Evolutionary conservation across 805 yeast genomes (phyloP).

Genomic region (Yamadazyma sp.): DNA sequence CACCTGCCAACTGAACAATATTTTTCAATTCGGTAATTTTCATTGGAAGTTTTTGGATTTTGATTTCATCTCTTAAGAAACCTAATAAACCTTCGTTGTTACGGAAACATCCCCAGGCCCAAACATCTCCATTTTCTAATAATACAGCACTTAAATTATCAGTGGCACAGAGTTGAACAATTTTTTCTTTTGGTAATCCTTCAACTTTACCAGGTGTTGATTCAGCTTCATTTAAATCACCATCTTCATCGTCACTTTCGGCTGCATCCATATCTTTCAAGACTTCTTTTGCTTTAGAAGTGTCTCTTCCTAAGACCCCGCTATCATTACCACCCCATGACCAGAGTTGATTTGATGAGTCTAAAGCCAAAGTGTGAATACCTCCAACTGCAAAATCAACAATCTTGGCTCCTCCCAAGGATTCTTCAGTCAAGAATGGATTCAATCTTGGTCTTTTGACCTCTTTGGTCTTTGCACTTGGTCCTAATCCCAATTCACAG

Average conservation of each 20-base stretch:
- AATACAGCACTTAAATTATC: conserved; percentile 86
- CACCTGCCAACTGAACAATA: conserved; percentile 81
- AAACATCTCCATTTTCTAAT: conserved; percentile 79
- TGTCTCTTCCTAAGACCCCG: conserved; percentile 86
- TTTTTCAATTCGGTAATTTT: conserved; percentile 59
- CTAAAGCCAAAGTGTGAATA: conserved; percentile 87
- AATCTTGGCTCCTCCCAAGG: conserved; percentile 51
- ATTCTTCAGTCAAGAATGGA: conserved; percentile 51
- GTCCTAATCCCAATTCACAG: conserved; percentile 98
- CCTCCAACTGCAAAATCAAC: conserved; percentile 95
- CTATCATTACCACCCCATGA: conserved; percentile 98
- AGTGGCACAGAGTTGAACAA: conserved; percentile 85
- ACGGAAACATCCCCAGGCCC: conserved; percentile 97
- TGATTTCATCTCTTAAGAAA: conserved; percentile 57
- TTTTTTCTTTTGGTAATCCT: conserved; percentile 52
- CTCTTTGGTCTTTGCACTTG: conserved; percentile 84
- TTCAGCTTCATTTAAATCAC: conserved; percentile 83
- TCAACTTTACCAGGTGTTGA: conserved; percentile 84
- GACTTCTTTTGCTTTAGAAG: conserved; percentile 57
- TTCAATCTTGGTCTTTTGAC: conserved; percentile 95
- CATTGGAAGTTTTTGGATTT: conserved; percentile 65
- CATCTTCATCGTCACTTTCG: conserved; percentile 65
- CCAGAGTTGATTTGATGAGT: conserved; percentile 77
- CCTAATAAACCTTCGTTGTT: conserved; percentile 91
- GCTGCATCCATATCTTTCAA: conserved; percentile 58